phyloP scores from a whole-genome alignment of 2,329 filamentous ascomycete genomes.

The Tolypocladium endophyticum region DNA sequence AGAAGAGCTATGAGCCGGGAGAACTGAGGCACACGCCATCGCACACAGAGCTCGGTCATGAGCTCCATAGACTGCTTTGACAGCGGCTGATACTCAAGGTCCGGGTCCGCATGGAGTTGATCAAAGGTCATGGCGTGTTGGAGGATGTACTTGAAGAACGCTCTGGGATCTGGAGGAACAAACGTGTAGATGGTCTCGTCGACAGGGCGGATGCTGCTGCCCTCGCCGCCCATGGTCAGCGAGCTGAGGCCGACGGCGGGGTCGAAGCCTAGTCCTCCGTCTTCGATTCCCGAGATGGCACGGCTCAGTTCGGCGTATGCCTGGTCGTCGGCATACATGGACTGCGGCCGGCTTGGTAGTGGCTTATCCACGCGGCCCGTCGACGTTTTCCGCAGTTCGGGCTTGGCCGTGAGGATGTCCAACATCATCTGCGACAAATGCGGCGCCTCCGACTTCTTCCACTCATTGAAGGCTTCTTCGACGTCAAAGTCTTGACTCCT shows the following conservation, averaged over 20 bases:
- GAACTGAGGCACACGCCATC: constrained; percentile 82
- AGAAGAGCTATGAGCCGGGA: constrained; percentile 72
- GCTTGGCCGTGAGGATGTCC: constrained; percentile 76
- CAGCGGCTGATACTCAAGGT: constrained; percentile 40
- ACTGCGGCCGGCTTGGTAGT: constrained; percentile 40
- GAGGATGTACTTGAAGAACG: constrained; percentile 74
- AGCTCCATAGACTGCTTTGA: constrained; percentile 75
- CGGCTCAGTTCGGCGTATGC: constrained; percentile 42
- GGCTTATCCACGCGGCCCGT: constrained; percentile 46
- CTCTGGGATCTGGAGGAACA: constrained; percentile 74
- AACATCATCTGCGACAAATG: constrained; percentile 91
- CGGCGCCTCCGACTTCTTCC: constrained; percentile 82
- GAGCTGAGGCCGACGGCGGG: constrained; percentile 57
- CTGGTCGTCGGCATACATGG: constrained; percentile 36
- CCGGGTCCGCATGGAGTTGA: constrained; percentile 42
- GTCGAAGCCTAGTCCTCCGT: constrained; percentile 41
- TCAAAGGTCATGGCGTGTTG: constrained; percentile 63
- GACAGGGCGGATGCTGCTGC: constrained; percentile 38
- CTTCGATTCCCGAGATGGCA: constrained; percentile 36
- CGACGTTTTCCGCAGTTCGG: constrained; percentile 71
- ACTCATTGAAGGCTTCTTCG: constrained; percentile 77
- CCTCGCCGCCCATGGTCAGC: constrained; percentile 50
- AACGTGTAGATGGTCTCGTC: constrained; percentile 72
- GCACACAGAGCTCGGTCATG: constrained; percentile 70
- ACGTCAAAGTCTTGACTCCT: constrained; percentile 79